Base-by-base conservation (phyloP, 768 basidiomycete species). In the Vararia minispora region DNA sequence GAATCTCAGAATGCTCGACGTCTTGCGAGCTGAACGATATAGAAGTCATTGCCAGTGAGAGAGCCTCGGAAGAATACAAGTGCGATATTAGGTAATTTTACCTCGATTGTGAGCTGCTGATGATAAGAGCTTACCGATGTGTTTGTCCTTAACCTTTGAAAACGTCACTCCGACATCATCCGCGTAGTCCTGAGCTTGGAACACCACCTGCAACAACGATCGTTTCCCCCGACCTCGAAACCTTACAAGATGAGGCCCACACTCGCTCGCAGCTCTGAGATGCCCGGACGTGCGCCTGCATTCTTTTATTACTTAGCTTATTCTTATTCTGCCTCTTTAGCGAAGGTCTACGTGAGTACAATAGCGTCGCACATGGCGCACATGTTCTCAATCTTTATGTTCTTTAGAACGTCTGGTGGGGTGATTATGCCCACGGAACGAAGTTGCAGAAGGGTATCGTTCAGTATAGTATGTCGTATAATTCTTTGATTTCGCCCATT, bases 361-460 rank as follows among this genome's bases (percentile, higher is more conserved):
- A n/a, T n/a, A n/a, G n/a, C n/a, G n/a, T 14, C 20, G 14, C 17
- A 8, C 35, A 8, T 25, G 40, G 22, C 31, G 14, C 6, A 26
- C 28, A 22, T 17, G 21, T 36, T 35, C 29, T 36, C 6, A 26
- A 13, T 24, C 12, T 8, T 16, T 12, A 11, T 16, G 5, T 7
- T 32, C 17, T n/a, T 14, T 56, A 90, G 85, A 80, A 69, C 57
- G 66, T 79, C 37, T 91, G 88, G 88, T 92, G 88, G 88, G 88
- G 87, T 63, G 77, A 84, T 59, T 62, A 63, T 40, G 65, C 68
- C 48, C 69, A 73, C 41, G 64, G 69, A 33, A 66, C 66, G 42
- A 77, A 76, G 55, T 42, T 30, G 37, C 76, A 79, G 49, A 84
- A 69, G 58, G 87, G 88, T 34, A 68, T 91, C 39, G 64, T 72